A percentile compares a stretch with the other conserved stretches of the same genome.
phyloP scores from a whole-genome alignment of 2,329 filamentous ascomycete species.

The Bimuria novae-zelandiae region DNA sequence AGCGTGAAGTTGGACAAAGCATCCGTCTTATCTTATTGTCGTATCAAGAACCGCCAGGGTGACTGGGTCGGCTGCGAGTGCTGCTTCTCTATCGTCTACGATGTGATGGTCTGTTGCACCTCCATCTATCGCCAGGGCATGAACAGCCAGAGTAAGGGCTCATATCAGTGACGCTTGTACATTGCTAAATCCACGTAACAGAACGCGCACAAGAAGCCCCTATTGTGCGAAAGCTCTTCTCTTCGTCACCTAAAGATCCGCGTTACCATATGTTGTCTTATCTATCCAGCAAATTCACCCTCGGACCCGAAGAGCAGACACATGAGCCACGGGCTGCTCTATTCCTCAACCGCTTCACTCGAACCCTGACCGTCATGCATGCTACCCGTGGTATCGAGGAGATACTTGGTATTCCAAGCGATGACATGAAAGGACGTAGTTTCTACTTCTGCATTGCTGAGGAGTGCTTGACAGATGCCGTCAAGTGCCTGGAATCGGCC shows the following conservation, averaged over 20 bases:
- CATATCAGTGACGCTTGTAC: background rate
- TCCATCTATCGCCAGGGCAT: constrained; percentile 73
- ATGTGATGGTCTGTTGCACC: constrained; percentile 83
- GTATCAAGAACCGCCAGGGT: constrained; percentile 69
- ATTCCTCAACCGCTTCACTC: constrained; percentile 84
- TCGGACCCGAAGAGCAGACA: constrained; percentile 58
- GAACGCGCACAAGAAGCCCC: constrained; percentile 78
- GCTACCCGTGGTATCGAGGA: constrained; percentile 75
- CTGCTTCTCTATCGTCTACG: constrained; percentile 86
- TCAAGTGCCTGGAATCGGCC: constrained; percentile 79
- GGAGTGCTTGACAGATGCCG: constrained; percentile 75
- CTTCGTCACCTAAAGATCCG: constrained; percentile 79
- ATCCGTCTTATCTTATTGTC: constrained; percentile 79
- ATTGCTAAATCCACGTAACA: constrained; percentile 42
- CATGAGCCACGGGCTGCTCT: constrained; percentile 83
- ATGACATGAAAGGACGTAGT: constrained; percentile 73
- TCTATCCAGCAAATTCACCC: constrained; percentile 76
- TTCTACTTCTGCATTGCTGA: constrained; percentile 88
- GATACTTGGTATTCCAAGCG: constrained; percentile 74
- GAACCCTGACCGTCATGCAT: constrained; percentile 83
- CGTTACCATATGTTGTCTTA: constrained; percentile 90
- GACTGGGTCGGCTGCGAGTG: constrained; percentile 82
- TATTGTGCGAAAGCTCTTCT: constrained; percentile 77
- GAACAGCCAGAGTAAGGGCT: constrained; percentile 72
- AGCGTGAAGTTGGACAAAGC: constrained; percentile 81